phyloP scores from a whole-genome alignment of 2,329 filamentous ascomycete species.

The Claviceps capensis region DNA sequence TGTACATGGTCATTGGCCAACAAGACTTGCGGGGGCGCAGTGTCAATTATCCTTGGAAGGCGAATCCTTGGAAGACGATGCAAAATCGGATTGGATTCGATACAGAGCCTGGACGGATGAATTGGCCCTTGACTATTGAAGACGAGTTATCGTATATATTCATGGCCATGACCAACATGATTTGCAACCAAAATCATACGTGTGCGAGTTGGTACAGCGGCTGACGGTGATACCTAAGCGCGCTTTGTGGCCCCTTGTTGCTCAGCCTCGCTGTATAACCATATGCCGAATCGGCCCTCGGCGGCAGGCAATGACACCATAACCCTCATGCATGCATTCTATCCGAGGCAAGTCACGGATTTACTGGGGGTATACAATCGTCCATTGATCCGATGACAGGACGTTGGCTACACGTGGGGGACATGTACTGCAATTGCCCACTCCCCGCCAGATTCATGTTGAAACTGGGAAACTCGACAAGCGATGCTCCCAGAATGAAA shows the following conservation, averaged over 20 bases:
- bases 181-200: too few species aligned
- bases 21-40: background rate
- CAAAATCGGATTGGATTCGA: background rate
- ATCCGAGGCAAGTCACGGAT: background rate
- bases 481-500: too few species aligned
- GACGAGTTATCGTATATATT: background rate
- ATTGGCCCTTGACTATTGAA: background rate
- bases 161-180: background rate
- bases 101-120: background rate
- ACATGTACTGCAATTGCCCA: background rate
- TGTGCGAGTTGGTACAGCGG: too few species aligned
- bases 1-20: background rate
- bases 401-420: background rate
- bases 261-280: background rate
- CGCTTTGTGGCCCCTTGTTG: too few species aligned
- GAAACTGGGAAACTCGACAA: too few species aligned
- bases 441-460: background rate
- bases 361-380: background rate
- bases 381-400: background rate
- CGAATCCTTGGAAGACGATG: background rate
- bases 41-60: too few species aligned
- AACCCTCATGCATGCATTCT: background rate
- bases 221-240: too few species aligned
- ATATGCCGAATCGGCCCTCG: background rate
- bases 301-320: background rate